These are phyloP conservation scores for Penicillium sp. DNA, from an alignment of 2,329 filamentous ascomycete species.

Conservation along the genomic window DNA sequence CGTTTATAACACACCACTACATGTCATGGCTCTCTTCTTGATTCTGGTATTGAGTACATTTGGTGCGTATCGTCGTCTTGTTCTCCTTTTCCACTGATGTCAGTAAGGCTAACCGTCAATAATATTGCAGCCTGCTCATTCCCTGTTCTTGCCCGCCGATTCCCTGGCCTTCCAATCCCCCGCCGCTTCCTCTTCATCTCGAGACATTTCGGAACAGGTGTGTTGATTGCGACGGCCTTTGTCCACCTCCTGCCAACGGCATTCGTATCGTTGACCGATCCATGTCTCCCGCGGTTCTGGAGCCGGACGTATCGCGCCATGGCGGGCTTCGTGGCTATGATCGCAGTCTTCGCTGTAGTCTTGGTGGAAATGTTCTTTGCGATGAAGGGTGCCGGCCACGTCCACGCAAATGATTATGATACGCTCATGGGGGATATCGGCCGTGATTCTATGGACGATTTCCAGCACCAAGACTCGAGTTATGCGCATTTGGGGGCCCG, in stretches of 20 bases:
- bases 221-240: constrained; percentile 63
- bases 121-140: constrained; percentile 61
- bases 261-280: constrained; percentile 65
- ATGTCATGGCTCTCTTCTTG: constrained; percentile 71
- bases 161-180: constrained; percentile 65
- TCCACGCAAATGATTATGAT: constrained; percentile 62
- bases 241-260: constrained; percentile 68
- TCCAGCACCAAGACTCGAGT: constrained; percentile 26
- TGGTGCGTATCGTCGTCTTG: constrained; percentile 37
- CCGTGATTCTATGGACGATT: constrained; percentile 28
- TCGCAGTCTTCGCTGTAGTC: constrained; percentile 80
- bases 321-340: constrained; percentile 81
- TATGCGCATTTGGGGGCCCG: constrained; percentile 35
- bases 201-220: constrained; percentile 64
- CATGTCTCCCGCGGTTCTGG: constrained; percentile 78
- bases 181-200: constrained; percentile 65
- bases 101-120: constrained; percentile 16
- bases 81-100: background rate
- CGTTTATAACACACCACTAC: constrained; percentile 68
- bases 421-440: constrained; percentile 45
- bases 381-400: constrained; percentile 67
- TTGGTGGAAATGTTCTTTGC: constrained; percentile 89
- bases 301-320: constrained; percentile 79
- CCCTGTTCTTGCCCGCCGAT: constrained; percentile 64
- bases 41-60: constrained; percentile 63